Evolutionary conservation across 2,329 filamentous ascomycete genomes (phyloP).

Genomic region (Paracorniculantispora psalliotae): DNA sequence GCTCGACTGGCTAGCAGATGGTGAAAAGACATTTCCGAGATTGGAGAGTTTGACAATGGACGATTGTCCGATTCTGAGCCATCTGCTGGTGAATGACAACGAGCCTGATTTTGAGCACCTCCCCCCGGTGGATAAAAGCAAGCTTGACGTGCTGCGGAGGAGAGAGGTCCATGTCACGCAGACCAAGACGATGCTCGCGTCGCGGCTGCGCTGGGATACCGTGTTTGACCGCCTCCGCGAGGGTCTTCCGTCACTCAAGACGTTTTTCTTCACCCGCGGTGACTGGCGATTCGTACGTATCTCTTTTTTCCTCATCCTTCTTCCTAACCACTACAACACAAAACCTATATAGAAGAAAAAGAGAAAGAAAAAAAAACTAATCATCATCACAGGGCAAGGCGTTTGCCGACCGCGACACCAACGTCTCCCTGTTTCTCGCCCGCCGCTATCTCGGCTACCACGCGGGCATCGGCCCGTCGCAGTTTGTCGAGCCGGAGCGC

Average conservation of each 20-base stretch:
- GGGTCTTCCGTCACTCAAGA: neutral
- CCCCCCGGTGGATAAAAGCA: neutral
- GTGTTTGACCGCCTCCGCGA: neutral
- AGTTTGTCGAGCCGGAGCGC: neutral
- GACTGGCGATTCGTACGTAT: neutral
- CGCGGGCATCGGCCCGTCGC: neutral
- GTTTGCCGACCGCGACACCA: neutral
- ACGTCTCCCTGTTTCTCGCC: neutral
- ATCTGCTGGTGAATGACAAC: neutral
- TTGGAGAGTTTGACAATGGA: neutral
- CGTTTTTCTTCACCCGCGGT: neutral
- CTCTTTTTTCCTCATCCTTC: neutral
- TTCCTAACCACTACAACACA: too few relatives aligned
- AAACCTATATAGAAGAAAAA: too few relatives aligned
- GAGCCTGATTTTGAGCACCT: neutral
- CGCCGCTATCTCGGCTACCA: neutral
- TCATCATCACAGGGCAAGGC: neutral
- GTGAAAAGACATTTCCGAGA: neutral
- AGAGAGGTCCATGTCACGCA: too few relatives aligned
- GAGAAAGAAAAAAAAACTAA: too few relatives aligned
- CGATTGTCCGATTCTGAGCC: neutral
- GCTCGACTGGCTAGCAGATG: neutral
- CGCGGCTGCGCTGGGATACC: neutral
- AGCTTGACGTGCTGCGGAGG: neutral
- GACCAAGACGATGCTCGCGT: neutral